phyloP scores from a whole-genome alignment of 768 basidiomycete species.

The Boletus rubropictus region DNA sequence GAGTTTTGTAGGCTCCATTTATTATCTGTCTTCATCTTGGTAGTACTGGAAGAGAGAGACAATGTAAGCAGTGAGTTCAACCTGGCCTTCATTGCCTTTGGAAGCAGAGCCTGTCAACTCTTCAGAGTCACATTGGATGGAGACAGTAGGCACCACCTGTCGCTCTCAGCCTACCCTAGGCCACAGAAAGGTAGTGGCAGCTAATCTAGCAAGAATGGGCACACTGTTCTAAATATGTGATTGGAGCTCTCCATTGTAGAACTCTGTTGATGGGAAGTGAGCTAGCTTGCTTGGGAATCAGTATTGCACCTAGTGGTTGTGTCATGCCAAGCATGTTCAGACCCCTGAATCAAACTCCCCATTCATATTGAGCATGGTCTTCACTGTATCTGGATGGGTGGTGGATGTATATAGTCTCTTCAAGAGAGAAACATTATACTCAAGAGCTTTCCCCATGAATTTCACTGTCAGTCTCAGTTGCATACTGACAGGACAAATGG shows the following conservation, averaged over 20 bases:
- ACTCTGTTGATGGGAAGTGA: slow-evolving; percentile 55
- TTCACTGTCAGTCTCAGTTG: slow-evolving; percentile 63
- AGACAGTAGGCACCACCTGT: slow-evolving; percentile 45
- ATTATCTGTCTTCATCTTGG: not conserved
- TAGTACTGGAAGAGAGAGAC: slow-evolving; percentile 34
- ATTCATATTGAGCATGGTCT: slow-evolving; percentile 57
- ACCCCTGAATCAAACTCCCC: no score
- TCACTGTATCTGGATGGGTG: slow-evolving; percentile 33
- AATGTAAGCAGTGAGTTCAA: slow-evolving; percentile 45
- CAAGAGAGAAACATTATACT: slow-evolving; percentile 56
- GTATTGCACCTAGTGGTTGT: slow-evolving; percentile 46
- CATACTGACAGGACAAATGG: slow-evolving; percentile 36
- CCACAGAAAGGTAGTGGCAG: slow-evolving; percentile 51
- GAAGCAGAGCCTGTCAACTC: slow-evolving; percentile 57
- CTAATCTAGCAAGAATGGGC: slow-evolving; percentile 35
- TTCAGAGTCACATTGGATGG: slow-evolving; percentile 51
- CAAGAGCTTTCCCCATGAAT: slow-evolving; percentile 50
- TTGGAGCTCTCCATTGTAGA: slow-evolving; percentile 50
- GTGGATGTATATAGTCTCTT: slow-evolving; percentile 49
- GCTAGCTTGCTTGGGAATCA: slow-evolving; percentile 56
- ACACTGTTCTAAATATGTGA: slow-evolving; percentile 40
- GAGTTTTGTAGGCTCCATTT: not conserved
- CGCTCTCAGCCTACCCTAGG: slow-evolving; percentile 31
- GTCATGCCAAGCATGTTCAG: not conserved
- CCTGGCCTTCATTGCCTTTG: slow-evolving; percentile 58